Conservation (phyloP, 345 rosid genomes). For the Turritis glabra region DNA sequence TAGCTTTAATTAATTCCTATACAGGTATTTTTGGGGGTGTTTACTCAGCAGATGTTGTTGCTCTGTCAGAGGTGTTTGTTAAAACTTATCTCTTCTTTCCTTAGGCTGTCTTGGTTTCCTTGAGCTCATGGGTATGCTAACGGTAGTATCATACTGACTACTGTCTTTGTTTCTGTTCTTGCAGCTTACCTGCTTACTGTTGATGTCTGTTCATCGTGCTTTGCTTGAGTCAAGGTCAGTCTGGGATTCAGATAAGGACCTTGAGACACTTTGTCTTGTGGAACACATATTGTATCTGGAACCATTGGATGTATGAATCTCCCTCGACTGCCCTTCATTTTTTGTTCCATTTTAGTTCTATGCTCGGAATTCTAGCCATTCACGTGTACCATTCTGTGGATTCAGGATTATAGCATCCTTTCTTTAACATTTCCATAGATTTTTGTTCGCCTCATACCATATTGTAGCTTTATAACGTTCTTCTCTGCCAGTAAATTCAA, state of each 20-base stretch:
- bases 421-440: background rate
- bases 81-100: background rate
- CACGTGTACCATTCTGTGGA: background rate
- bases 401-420: background rate
- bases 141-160: background rate
- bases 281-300: constrained; percentile 78
- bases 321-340: background rate
- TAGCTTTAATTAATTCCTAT: constrained; percentile 11
- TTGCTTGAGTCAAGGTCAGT: constrained; percentile 63
- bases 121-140: background rate
- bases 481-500: background rate
- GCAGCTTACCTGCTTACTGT: constrained; percentile 80
- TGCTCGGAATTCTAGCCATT: background rate
- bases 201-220: constrained; percentile 59
- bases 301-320: constrained; percentile 64
- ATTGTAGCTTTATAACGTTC: background rate
- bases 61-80: constrained; percentile 60
- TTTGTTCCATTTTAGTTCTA: background rate
- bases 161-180: constrained; percentile 3
- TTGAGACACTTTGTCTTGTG: constrained; percentile 49
- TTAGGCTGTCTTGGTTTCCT: constrained; percentile 7
- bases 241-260: constrained; percentile 61
- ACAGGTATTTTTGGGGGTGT: constrained; percentile 54
- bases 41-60: constrained; percentile 73
- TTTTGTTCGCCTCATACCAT: background rate